These are phyloP conservation scores for Acacia melanoxylon DNA, from an alignment of 306 rosid genomes.

Conservation along the genomic window DNA sequence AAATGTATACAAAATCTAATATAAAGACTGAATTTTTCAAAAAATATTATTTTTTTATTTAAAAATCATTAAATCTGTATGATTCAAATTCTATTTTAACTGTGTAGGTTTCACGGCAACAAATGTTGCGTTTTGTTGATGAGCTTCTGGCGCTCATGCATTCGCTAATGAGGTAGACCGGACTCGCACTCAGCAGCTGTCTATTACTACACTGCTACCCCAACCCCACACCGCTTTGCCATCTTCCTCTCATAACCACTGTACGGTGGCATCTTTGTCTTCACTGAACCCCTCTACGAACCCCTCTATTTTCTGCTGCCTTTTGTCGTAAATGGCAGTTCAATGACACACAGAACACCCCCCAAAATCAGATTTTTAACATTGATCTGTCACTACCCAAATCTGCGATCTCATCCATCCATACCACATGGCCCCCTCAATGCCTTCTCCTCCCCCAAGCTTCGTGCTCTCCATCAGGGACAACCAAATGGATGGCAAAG, in stretches of 20 bases:
- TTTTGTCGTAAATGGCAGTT: conserved; percentile 47
- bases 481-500: conserved; percentile 43
- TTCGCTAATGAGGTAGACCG: no score
- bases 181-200: not conserved
- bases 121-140: no score
- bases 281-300: not conserved
- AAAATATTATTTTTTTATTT: no score
- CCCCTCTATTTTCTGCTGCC: not conserved
- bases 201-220: not conserved
- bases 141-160: no score
- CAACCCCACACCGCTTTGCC: not conserved
- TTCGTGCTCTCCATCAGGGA: conserved; percentile 52
- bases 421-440: conserved; percentile 45
- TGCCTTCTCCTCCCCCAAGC: conserved; percentile 51
- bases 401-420: conserved; percentile 11
- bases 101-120: no score
- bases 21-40: no score
- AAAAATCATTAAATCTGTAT: no score
- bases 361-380: conserved; percentile 26
- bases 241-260: not conserved
- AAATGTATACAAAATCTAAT: no score
- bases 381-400: not conserved
- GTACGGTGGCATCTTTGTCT: not conserved
- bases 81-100: no score
- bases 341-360: conserved; percentile 54